Evolutionary conservation across 148 eudicot genomes (phyloP), one percentile per base, ranked within the genome.

Genomic region (Camellia japonica): DNA sequence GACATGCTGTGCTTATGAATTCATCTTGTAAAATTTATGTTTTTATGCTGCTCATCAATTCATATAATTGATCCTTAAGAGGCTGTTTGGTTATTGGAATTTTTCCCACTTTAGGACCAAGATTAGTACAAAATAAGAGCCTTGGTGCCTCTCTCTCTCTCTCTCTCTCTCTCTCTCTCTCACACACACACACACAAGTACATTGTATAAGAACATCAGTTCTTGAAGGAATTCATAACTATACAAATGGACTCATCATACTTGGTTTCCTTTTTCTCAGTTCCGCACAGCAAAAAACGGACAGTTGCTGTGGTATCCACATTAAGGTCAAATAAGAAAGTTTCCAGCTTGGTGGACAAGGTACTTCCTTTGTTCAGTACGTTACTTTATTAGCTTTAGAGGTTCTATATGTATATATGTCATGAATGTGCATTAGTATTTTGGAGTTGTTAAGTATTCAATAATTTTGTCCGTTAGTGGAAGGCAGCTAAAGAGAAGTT

Each of bases 311-410:
- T 85, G 70, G 90, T 76, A 59, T 83, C 99, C 80, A 90, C 95
- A 4, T 80, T 93, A 79, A 93, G 90, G 85, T 91, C 99, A 76
- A 96, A 92, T 82, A 96, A 96, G 88, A 96, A 93, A 85, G 99
- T 96, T 11, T 96, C 99, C 58, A 89, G 99, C 85, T 86, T 96
- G 94, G 98, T 96, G 67, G 95, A 96, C 92, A 96, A 96, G 98
- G 99, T 96, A 78, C 59, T 12, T 51, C 67, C 2, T 73, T 77
- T 47, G 3, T 44, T 23, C 20, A 3, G 11, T 73, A 14, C 76
- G 58, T 4, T 80, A 41, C 30, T 68, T 77, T 16, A 47, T 76
- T 62, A 43, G 1, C 4, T 54, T 18, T 30, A 60, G 74, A 46
- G 3, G 20, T 58, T 41, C 42, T 41, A 61, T 61, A 30, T 30